Base-by-base conservation (phyloP, 129 eudicot species). In the Sambucus nigra region DNA sequence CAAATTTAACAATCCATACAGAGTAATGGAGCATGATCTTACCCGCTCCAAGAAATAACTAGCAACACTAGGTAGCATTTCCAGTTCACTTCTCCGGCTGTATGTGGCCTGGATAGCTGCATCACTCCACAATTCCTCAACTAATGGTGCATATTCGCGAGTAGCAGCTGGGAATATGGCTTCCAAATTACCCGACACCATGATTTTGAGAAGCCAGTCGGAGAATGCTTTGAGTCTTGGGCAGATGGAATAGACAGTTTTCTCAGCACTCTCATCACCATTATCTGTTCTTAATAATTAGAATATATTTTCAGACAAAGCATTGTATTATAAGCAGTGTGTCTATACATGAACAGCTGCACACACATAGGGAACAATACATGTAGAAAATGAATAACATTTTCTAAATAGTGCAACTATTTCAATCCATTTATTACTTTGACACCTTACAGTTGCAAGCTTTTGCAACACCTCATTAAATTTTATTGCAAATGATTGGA, bases 31-130 rank as follows among this genome's bases (percentile, higher is more conserved):
- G 5, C 16, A 29, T 21, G 15, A 41, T 47, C 73, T 58, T 76
- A 86, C 99, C 94, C 85, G 83, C 64, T 92, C 99, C 62, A 92
- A 61, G 57, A 92, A 92, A 70, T 92, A 92, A 68, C 87, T 74
- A 31, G 99, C 80, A 65, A 82, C 59, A 47, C 69, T 66, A 11
- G 95, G 94, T 23, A 92, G 84, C 39, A 70, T 77, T 58, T 86
- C 87, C 57, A 92, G 52, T 75, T 92, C 99, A 25, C 52, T 68
- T 68, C 84, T 76, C 45, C 96, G 77, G 65, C 74, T 73, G 77
- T 92, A 92, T 7, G 99, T 92, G 29, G 91, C 96, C 65, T 82
- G 81, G 53, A 86, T 79, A 28, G 96, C 99, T 15, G 82, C 70
- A 77, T 63, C 70, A 66, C 70, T 82, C 91, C 94, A 86, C 54